Evolutionary conservation across 2,329 filamentous ascomycete genomes (phyloP).

Genomic region (Fusarium phyllophilum): DNA sequence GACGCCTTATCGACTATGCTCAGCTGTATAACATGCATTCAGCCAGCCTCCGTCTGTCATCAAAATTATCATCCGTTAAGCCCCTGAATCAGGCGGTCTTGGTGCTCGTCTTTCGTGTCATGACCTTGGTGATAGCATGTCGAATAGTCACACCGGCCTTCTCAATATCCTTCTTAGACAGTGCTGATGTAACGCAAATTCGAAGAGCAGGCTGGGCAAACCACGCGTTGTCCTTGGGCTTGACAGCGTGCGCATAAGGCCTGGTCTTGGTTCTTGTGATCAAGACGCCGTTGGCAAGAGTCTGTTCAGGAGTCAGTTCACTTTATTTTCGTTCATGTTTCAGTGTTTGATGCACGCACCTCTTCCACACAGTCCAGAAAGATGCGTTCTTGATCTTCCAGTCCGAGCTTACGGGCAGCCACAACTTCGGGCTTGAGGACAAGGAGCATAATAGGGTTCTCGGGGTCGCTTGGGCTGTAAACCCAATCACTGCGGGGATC

Average conservation of each 20-base stretch:
- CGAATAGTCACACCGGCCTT: slow-evolving; percentile 89
- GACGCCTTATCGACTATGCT: not conserved
- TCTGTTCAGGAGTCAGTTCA: slow-evolving; percentile 58
- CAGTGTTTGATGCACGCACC: slow-evolving; percentile 62
- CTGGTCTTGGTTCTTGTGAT: slow-evolving; percentile 87
- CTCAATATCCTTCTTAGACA: slow-evolving; percentile 95
- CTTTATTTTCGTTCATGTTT: not conserved
- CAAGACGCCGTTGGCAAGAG: slow-evolving; percentile 86
- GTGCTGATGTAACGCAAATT: slow-evolving; percentile 86
- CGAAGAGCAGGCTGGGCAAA: slow-evolving; percentile 85
- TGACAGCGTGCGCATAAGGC: slow-evolving; percentile 71
- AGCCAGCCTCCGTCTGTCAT: not conserved
- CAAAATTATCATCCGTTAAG: not conserved
- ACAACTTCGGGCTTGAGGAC: slow-evolving; percentile 86
- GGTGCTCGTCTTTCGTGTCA: slow-evolving; percentile 70
- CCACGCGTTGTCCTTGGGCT: slow-evolving; percentile 75
- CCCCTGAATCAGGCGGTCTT: slow-evolving; percentile 39
- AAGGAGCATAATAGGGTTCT: slow-evolving; percentile 89
- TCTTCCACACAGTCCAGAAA: slow-evolving; percentile 96
- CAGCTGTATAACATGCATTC: not conserved
- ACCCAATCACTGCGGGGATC: slow-evolving; percentile 97
- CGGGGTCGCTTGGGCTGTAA: slow-evolving; percentile 78
- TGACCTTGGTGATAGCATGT: slow-evolving; percentile 93
- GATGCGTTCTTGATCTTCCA: slow-evolving; percentile 83
- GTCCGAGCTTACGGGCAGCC: slow-evolving; percentile 71